phyloP scores from a whole-genome alignment of 2,329 filamentous ascomycete species.

The Chaetomium globosum region DNA sequence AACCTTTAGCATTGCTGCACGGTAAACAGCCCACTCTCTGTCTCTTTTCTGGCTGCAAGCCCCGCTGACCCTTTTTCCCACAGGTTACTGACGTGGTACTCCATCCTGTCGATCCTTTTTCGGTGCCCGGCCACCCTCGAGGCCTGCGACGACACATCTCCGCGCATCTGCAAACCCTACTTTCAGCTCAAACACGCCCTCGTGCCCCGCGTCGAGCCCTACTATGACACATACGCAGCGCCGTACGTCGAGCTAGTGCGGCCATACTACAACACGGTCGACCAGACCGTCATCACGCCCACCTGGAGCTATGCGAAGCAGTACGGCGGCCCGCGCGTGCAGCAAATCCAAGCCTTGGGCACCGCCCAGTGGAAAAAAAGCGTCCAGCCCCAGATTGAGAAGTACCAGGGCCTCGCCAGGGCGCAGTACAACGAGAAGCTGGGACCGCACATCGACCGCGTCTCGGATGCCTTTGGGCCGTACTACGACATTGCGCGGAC shows the following conservation, averaged over 20 bases:
- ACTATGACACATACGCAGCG: slow-evolving; percentile 81
- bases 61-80: slow-evolving; percentile 4
- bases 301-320: slow-evolving; percentile 66
- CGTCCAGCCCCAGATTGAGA: slow-evolving; percentile 72
- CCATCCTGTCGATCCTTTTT: slow-evolving; percentile 77
- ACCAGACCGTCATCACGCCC: slow-evolving; percentile 70
- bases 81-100: slow-evolving; percentile 84
- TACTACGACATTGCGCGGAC: slow-evolving; percentile 70
- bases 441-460: slow-evolving; percentile 72
- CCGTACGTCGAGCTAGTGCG: slow-evolving; percentile 76
- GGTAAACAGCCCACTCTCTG: slow-evolving; percentile 48
- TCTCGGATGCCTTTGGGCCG: slow-evolving; percentile 61
- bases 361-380: slow-evolving; percentile 76
- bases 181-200: slow-evolving; percentile 64
- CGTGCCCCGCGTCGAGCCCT: slow-evolving; percentile 76
- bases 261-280: slow-evolving; percentile 70
- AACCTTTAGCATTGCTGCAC: slow-evolving; percentile 55
- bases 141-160: slow-evolving; percentile 68
- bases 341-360: slow-evolving; percentile 67
- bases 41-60: not conserved
- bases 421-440: slow-evolving; percentile 70
- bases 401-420: slow-evolving; percentile 63
- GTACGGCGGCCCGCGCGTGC: slow-evolving; percentile 74
- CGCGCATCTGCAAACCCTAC: slow-evolving; percentile 83
- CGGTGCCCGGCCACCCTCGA: slow-evolving; percentile 74